These are phyloP conservation scores for Neovahlkampfia damariscottae DNA, from an alignment of 78 protist genomes.

Conservation along the genomic window DNA sequence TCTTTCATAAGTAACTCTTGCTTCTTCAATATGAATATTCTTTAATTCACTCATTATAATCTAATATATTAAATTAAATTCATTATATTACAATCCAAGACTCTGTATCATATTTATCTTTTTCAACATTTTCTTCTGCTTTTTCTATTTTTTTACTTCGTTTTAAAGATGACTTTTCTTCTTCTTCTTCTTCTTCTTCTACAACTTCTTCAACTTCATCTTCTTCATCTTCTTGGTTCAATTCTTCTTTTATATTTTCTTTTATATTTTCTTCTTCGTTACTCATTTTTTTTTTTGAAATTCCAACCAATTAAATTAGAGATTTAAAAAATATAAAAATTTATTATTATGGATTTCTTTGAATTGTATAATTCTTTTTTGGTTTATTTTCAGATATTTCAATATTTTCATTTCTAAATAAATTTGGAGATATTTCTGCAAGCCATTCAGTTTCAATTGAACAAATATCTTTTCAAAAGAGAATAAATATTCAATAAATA, in stretches of 20 bases:
- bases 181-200: background rate
- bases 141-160: background rate
- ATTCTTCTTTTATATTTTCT: background rate
- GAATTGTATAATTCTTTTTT: too few relatives aligned
- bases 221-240: background rate
- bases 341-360: too few relatives aligned
- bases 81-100: too few relatives aligned
- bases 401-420: background rate
- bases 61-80: background rate
- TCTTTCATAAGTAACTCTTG: background rate
- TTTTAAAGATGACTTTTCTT: too few relatives aligned
- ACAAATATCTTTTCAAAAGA: background rate
- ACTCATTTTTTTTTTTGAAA: background rate
- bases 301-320: background rate
- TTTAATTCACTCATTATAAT: background rate
- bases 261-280: background rate
- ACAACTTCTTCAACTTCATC: background rate
- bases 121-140: background rate
- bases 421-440: background rate
- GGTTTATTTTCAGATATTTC: too few relatives aligned
- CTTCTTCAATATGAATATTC: background rate
- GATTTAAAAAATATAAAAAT: background rate
- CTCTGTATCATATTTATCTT: background rate
- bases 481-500: too few relatives aligned
- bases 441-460: conserved; percentile 11